Conservation (phyloP, 352 stramenopile genomes). For the Phytophthora vignae region DNA sequence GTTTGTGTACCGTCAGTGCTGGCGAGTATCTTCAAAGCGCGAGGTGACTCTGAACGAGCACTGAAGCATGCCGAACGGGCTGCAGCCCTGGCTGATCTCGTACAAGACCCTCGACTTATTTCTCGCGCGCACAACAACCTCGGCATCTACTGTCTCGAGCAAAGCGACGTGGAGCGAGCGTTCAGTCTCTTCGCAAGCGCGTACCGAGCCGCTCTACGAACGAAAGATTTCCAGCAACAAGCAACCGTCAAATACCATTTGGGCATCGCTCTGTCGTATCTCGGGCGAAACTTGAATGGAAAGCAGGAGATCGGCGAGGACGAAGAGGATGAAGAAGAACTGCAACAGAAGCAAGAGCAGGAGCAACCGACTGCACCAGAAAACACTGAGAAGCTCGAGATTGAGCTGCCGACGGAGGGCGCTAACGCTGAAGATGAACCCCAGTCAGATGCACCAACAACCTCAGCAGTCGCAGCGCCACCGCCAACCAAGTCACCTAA, state of each 20-base stretch:
- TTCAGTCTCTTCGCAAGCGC: conserved; percentile 47
- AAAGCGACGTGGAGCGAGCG: conserved; percentile 31
- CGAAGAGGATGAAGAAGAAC: conserved; percentile 27
- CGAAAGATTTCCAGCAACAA: conserved; percentile 44
- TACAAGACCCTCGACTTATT: conserved; percentile 28
- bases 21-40: conserved; percentile 35
- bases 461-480: not conserved
- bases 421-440: not conserved
- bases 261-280: conserved; percentile 39
- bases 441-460: not conserved
- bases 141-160: conserved; percentile 43
- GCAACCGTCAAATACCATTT: conserved; percentile 56
- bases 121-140: conserved; percentile 54
- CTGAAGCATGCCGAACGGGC: conserved; percentile 32
- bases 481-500: conserved; percentile 24
- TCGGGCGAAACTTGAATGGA: conserved; percentile 27
- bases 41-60: conserved; percentile 26
- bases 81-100: conserved; percentile 29
- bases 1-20: conserved; percentile 29
- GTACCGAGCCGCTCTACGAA: conserved; percentile 38
- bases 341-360: not conserved
- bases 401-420: not conserved
- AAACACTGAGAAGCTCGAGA: not conserved
- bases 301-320: conserved; percentile 32
- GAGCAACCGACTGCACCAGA: not conserved